Conservation (phyloP, 2,329 filamentous ascomycete genomes). For the Aspergillus tanneri region DNA sequence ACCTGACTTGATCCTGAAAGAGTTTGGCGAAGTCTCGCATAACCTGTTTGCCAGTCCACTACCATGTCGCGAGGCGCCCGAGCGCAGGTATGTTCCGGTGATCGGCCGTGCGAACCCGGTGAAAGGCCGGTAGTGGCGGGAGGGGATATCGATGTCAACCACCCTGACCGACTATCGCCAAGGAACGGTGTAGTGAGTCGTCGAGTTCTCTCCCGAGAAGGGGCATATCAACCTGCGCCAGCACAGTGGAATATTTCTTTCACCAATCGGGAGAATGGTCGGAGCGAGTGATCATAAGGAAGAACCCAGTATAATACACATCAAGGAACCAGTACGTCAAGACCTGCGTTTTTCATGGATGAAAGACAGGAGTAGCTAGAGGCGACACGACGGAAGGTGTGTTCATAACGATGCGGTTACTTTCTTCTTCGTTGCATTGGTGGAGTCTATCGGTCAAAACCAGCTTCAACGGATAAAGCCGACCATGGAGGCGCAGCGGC, state of each 20-base stretch:
- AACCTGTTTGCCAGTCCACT: too few relatives aligned
- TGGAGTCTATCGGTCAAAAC: background rate
- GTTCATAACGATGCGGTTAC: conserved; percentile 6
- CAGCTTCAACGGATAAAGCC: conserved; percentile 41
- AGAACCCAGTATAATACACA: conserved; percentile 7
- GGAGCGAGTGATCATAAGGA: conserved; percentile 9
- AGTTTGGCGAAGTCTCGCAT: background rate
- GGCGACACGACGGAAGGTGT: conserved; percentile 3
- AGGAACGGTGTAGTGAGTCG: background rate
- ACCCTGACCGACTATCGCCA: too few relatives aligned
- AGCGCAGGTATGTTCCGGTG: too few relatives aligned
- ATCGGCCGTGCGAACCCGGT: too few relatives aligned
- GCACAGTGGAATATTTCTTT: conserved; percentile 14
- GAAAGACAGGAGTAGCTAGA: conserved; percentile 2
- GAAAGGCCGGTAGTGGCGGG: too few relatives aligned
- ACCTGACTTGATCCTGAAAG: background rate
- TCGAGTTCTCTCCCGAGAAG: background rate
- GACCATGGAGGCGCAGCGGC: conserved; percentile 46
- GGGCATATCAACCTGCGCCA: conserved; percentile 15
- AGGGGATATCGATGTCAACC: too few relatives aligned
- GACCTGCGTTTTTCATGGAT: background rate
- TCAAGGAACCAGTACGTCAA: conserved; percentile 5
- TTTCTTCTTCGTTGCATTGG: conserved; percentile 4
- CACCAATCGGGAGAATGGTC: conserved; percentile 4
- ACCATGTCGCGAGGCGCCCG: too few relatives aligned